These are phyloP conservation scores for Stagonosporopsis cucurbitacearum DNA, from an alignment of 2,329 filamentous ascomycete genomes.

Conservation along the genomic window DNA sequence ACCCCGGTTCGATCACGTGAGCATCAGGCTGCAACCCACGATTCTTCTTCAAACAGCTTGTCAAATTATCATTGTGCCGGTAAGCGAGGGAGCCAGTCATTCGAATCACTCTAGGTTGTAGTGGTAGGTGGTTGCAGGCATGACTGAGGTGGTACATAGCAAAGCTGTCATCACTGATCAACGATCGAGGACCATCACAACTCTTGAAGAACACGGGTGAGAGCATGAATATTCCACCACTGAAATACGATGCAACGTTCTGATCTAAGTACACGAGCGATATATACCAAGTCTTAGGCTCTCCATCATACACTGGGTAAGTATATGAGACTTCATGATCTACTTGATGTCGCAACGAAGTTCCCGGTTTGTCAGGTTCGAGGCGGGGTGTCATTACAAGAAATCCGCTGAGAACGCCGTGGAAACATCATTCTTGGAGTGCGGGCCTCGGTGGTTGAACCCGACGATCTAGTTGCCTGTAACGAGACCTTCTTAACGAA, in stretches of 20 bases:
- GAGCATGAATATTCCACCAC: background rate
- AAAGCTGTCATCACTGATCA: too few relatives aligned
- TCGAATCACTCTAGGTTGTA: background rate
- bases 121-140: background rate
- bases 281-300: background rate
- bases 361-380: background rate
- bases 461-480: background rate
- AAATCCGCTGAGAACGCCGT: too few relatives aligned
- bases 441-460: background rate
- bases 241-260: background rate
- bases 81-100: too few relatives aligned
- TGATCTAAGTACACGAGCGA: background rate
- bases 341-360: background rate
- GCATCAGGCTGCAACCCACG: background rate
- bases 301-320: background rate
- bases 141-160: too few relatives aligned
- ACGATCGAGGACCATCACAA: background rate
- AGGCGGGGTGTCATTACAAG: too few relatives aligned
- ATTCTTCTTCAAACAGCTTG: too few relatives aligned
- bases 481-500: background rate
- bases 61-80: too few relatives aligned
- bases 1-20: background rate
- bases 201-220: too few relatives aligned
- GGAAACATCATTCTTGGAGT: too few relatives aligned
- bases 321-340: background rate